phyloP scores from a whole-genome alignment of 768 basidiomycete genomes.

The Macrolepiota albuminosa region DNA sequence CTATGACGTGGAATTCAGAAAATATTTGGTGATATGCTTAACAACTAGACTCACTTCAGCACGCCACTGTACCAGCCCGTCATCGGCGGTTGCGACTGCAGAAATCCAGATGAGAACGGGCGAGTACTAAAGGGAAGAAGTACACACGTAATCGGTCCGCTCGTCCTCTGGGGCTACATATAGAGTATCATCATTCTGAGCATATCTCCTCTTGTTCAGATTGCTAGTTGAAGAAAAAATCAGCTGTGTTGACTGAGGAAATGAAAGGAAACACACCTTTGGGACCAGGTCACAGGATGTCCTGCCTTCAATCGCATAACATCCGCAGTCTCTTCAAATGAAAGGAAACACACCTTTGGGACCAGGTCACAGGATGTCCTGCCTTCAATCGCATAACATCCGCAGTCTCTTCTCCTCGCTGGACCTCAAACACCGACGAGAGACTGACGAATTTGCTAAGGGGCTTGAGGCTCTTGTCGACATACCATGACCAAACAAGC shows the following conservation, averaged over 20 bases:
- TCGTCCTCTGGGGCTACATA: conserved; percentile 96
- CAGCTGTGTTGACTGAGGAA: neutral
- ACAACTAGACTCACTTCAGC: conserved; percentile 56
- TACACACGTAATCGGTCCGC: conserved; percentile 78
- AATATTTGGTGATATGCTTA: neutral
- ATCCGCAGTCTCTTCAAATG: conserved; percentile 68
- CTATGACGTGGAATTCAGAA: conserved; percentile 29
- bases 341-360: conserved; percentile 62
- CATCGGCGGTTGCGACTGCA: conserved; percentile 93
- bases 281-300: conserved; percentile 84
- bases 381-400: conserved; percentile 70
- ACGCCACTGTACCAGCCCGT: conserved; percentile 92
- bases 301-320: conserved; percentile 70
- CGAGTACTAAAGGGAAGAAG: neutral
- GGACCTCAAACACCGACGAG: conserved; percentile 84
- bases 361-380: conserved; percentile 85
- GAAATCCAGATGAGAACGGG: conserved; percentile 4
- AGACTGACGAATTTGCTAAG: conserved; percentile 81
- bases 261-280: conserved; percentile 52
- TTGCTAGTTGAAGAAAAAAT: conserved; percentile 43
- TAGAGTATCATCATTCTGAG: conserved; percentile 88
- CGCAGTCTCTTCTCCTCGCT: conserved; percentile 82
- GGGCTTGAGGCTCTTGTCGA: conserved; percentile 60
- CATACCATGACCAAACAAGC: conserved; percentile 76
- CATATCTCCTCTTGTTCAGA: conserved; percentile 82